These are phyloP conservation scores for Aleurites moluccanus DNA, from an alignment of 441 rosid species.

Conservation along the genomic window DNA sequence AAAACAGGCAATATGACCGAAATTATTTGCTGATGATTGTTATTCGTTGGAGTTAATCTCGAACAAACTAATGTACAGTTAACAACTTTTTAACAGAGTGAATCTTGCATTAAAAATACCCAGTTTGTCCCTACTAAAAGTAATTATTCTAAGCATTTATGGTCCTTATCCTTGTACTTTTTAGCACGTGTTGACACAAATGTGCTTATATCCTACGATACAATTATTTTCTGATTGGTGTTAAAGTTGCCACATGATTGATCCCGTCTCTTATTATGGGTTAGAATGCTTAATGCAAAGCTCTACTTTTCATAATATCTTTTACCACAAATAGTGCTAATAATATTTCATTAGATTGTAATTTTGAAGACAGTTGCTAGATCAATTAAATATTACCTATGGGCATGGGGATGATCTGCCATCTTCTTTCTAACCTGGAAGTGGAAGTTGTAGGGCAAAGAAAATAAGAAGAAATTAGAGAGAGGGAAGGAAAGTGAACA, in stretches of 20 bases:
- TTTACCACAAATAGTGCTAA: background rate
- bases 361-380: background rate
- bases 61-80: background rate
- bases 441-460: constrained; percentile 31
- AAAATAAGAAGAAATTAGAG: constrained; percentile 12
- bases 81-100: background rate
- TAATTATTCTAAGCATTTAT: background rate
- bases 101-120: background rate
- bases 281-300: background rate
- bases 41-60: background rate
- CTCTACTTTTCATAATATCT: background rate
- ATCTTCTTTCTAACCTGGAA: constrained; percentile 79
- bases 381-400: constrained; percentile 48
- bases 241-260: background rate
- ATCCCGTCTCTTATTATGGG: background rate
- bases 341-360: background rate
- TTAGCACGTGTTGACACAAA: background rate
- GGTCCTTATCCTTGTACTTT: background rate
- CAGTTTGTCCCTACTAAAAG: background rate
- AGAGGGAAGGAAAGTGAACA: background rate
- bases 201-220: background rate
- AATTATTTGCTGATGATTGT: background rate
- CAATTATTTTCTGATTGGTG: background rate
- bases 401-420: constrained; percentile 57
- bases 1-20: background rate